Evolutionary conservation across 2,329 filamentous ascomycete species (phyloP).

Genomic region (Zalaria obscura): DNA sequence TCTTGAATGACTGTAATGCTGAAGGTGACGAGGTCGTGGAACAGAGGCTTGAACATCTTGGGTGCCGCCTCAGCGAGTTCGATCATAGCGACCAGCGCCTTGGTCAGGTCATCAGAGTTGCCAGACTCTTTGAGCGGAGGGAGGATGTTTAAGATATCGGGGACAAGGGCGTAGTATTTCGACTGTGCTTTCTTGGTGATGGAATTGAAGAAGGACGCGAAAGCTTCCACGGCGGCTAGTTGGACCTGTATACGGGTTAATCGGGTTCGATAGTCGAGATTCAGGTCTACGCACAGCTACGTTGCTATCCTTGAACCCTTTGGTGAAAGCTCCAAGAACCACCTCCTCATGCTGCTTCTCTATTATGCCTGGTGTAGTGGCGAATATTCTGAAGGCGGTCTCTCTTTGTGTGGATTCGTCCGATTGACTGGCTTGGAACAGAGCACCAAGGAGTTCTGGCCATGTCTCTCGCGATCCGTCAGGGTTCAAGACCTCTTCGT

Average conservation of each 20-base stretch:
- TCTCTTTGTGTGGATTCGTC: conserved; percentile 73
- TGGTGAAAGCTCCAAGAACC: conserved; percentile 77
- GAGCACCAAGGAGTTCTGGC: conserved; percentile 72
- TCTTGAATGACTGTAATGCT: conserved; percentile 88
- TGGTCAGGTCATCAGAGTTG: conserved; percentile 82
- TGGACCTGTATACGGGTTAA: conserved; percentile 47
- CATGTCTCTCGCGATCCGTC: conserved; percentile 44
- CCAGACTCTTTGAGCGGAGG: conserved; percentile 84
- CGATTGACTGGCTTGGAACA: conserved; percentile 86
- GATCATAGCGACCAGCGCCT: conserved; percentile 79
- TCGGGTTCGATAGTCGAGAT: background rate
- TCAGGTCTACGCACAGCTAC: conserved; percentile 45
- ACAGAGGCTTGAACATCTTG: conserved; percentile 95
- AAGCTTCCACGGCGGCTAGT: conserved; percentile 89
- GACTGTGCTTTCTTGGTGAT: conserved; percentile 75
- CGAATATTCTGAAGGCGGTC: conserved; percentile 87
- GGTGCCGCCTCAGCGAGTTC: conserved; percentile 88
- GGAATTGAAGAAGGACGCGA: conserved; percentile 88
- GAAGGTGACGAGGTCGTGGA: conserved; percentile 84
- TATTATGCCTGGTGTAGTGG: conserved; percentile 87
- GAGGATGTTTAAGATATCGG: conserved; percentile 85
- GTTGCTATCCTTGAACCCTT: conserved; percentile 81
- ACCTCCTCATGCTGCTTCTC: conserved; percentile 88
- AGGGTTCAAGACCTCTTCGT: conserved; percentile 36
- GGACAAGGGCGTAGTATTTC: conserved; percentile 77